Base-by-base conservation (phyloP, 1,139 yeast genomes). In the Lizanozyma gosingica region DNA sequence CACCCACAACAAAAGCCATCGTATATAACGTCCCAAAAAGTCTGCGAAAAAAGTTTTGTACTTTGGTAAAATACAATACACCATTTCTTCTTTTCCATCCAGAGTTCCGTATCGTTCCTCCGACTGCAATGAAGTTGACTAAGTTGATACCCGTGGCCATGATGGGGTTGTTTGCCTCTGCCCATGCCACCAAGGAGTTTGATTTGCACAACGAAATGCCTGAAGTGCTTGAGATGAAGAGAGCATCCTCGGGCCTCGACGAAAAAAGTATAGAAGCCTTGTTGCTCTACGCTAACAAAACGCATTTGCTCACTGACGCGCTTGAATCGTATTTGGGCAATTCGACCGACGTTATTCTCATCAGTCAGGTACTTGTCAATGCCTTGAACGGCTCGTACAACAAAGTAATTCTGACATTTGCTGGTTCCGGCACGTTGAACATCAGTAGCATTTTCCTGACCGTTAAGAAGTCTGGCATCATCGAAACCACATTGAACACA, bases 391-490 rank as follows among this genome's bases (percentile, higher is more conserved):
- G 39, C 29, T 14, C 37, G 16, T 4, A n/a, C 14, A 15, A 27
- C 14, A 15, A 22, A 35, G 29, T 33, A 11, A 16, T 35, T 39
- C 37, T 40, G 18, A 33, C 35, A 18, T 35, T 50, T 14, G 38
- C 40, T 14, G 46, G 53, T 2, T 38, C 57, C 8, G 54, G 59
- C 37, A 29, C 50, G 8, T 17, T 63, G 29, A 63, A 63, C 46
- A 33, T 45, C 17, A 43, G 57, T 17, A 46, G 51, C 3, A 39
- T 66, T 29, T 18, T 54, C 29, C 34, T 47, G 33, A 35, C 45
- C 4, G 57, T 62, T 4, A 17, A 45, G 35, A 40, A 40, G 4
- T 56, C 65, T 35, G 69, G 68, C 0, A 35, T 67, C 15, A 46
- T 67, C 33, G 45, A 44, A 17, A 47, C 60, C 16, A 53, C 60